A percentile compares a stretch with the other conserved stretches of the same genome.
These are phyloP conservation scores for Leucosporidium yakuticum DNA, from an alignment of 768 basidiomycete genomes.

Conservation along the genomic window DNA sequence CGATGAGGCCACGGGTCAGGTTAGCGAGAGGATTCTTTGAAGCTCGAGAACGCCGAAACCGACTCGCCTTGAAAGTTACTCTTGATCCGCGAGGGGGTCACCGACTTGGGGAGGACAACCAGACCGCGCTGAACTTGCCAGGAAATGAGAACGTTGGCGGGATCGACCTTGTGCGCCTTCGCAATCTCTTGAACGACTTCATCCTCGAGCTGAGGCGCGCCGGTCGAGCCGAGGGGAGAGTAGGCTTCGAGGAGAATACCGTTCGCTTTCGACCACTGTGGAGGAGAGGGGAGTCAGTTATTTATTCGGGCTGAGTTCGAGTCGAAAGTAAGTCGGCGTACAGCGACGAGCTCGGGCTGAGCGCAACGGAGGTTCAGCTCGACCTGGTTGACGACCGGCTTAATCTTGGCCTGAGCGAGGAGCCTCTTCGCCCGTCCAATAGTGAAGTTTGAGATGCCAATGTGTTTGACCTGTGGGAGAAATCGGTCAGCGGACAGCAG, in stretches of 20 bases:
- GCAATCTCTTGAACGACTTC: constrained; percentile 32
- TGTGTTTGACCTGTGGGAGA: constrained; percentile 12
- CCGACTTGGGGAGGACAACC: constrained; percentile 71
- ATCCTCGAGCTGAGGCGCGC: constrained; percentile 40
- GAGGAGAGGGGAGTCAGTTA: no score
- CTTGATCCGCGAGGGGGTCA: constrained; percentile 60
- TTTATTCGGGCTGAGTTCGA: no score
- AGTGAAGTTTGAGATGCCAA: constrained; percentile 77
- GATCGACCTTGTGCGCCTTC: constrained; percentile 50
- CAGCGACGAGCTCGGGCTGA: constrained; percentile 55
- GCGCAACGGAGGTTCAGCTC: constrained; percentile 43
- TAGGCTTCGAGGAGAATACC: constrained; percentile 56
- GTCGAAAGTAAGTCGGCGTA: no score
- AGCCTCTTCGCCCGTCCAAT: neutral
- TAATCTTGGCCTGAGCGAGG: no score
- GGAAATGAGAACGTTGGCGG: constrained; percentile 75
- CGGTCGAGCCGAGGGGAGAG: constrained; percentile 71
- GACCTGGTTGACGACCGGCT: constrained; percentile 57
- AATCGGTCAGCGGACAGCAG: no score
- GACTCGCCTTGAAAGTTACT: constrained; percentile 48
- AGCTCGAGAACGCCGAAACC: no score
- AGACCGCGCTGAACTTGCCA: constrained; percentile 72
- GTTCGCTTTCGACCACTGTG: constrained; percentile 54
- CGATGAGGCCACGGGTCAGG: no score
- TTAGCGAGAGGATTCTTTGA: no score